Evolutionary conservation across 768 basidiomycete genomes (phyloP).

Genomic region (Naganishia kalamii): DNA sequence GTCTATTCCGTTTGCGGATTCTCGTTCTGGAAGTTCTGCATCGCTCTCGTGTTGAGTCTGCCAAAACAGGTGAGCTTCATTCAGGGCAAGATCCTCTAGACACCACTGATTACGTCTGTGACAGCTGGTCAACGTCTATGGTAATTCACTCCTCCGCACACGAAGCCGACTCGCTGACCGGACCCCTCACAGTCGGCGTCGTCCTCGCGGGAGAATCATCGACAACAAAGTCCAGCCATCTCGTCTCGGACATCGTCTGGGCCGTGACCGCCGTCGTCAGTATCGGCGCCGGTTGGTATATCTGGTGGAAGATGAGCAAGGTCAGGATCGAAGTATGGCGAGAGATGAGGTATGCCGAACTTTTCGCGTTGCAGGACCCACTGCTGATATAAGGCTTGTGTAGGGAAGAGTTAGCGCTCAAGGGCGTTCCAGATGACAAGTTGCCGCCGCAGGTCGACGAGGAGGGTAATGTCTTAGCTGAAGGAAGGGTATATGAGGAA

Average conservation of each 20-base stretch:
- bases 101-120: not conserved
- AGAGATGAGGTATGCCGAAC: not conserved
- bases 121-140: slow-evolving; percentile 11
- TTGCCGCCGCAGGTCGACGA: too few relatives aligned
- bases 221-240: slow-evolving; percentile 51
- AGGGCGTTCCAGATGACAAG: too few relatives aligned
- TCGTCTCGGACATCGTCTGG: slow-evolving; percentile 66
- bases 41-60: slow-evolving; percentile 73
- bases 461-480: too few relatives aligned
- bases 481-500: too few relatives aligned
- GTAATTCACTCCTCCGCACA: slow-evolving; percentile 46
- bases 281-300: slow-evolving; percentile 55
- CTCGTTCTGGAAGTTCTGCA: slow-evolving; percentile 61
- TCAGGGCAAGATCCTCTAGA: not conserved
- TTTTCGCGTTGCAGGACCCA: too few relatives aligned
- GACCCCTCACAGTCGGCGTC: slow-evolving; percentile 24
- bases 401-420: too few relatives aligned
- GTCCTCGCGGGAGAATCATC: slow-evolving; percentile 38
- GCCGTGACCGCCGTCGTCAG: slow-evolving; percentile 66
- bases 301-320: slow-evolving; percentile 61
- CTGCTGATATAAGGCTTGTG: too few relatives aligned
- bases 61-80: slow-evolving; percentile 61
- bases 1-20: not conserved
- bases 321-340: slow-evolving; percentile 29
- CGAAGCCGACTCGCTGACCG: not conserved